Evolutionary conservation across 768 basidiomycete genomes (phyloP).

Genomic region (Cystobasidium tubakii): DNA sequence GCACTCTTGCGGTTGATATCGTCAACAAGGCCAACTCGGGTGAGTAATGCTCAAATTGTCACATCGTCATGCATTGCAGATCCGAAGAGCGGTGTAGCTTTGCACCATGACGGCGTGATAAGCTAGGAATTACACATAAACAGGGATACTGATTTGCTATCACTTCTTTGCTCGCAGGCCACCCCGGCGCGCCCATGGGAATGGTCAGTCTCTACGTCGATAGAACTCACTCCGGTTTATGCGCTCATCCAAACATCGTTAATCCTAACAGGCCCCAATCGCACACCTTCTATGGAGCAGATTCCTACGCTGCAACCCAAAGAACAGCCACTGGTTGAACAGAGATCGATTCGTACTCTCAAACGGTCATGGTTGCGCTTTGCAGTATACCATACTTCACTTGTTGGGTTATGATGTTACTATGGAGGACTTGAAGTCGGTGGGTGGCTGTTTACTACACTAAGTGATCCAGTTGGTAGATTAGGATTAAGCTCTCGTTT

Average conservation of each 20-base stretch:
- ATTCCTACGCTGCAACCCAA: slow-evolving; percentile 47
- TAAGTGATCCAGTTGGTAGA: too few relatives aligned
- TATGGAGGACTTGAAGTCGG: slow-evolving; percentile 78
- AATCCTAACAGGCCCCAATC: slow-evolving; percentile 26
- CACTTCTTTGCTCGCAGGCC: neutral
- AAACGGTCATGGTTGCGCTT: slow-evolving; percentile 83
- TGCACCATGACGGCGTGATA: too few relatives aligned
- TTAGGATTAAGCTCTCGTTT: neutral
- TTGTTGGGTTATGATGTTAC: slow-evolving; percentile 86
- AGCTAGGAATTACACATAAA: neutral
- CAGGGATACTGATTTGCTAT: neutral
- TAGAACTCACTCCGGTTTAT: too few relatives aligned
- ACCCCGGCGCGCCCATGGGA: slow-evolving; percentile 31
- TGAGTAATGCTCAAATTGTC: neutral
- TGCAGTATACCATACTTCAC: slow-evolving; percentile 87
- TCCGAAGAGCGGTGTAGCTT: too few relatives aligned
- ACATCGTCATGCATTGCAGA: neutral
- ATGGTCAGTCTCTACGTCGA: slow-evolving; percentile 1
- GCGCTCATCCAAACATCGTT: too few relatives aligned
- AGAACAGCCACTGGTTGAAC: slow-evolving; percentile 59
- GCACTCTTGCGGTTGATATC: slow-evolving; percentile 27
- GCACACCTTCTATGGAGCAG: slow-evolving; percentile 29
- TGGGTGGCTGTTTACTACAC: slow-evolving; percentile 18
- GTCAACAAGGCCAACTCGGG: slow-evolving; percentile 33
- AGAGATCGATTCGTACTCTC: slow-evolving; percentile 95